Evolutionary conservation across 257 asterid genomes (phyloP), one percentile per base, ranked within the genome.

Genomic region (Nicotiana tomentosiformis): DNA sequence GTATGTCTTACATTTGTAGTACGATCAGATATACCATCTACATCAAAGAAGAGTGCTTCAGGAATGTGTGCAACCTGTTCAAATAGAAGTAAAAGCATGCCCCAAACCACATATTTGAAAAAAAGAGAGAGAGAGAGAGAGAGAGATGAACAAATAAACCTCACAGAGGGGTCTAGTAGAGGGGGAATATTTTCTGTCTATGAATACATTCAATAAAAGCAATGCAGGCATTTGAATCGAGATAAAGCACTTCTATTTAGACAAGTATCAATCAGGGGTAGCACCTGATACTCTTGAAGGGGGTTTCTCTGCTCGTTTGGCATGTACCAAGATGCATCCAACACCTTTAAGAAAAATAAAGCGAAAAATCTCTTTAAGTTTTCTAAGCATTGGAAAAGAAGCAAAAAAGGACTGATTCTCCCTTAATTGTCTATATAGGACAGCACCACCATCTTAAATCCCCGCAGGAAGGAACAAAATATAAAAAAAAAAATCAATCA

Each of bases 291-390:
- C 88, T 96, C 99, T 88, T 96, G 98, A 88, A 94, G 92, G 49
- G 99, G 98, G 82, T 96, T 93, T 88, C 98, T 92, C 89, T 94
- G 96, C 87, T 96, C 98, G 86, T 94, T 91, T 80, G 98, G 98
- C 99, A 96, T 96, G 87, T 96, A 96, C 99, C 99, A 96, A 62
- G 99, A 96, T 60, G 98, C 98, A 86, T 96, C 99, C 93, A 96
- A 80, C 86, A 96, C 97, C 99, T 94, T 84, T 77, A 79, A 80
- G 77, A 68, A 79, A 69, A 61, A 55, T 58, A 46, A 81, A n/a
- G 1, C 78, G 74, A 53, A 77, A 12, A 37, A 30, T 32, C 56
- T 10, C 64, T 32, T 32, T 20, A 46, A 15, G 20, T 29, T 66
- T 3, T 39, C 14, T 8, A 10, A 35, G 46, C 53, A 58, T 16